phyloP scores from a whole-genome alignment of 73 alveolate genomes.

The Paramecium sonneborni region DNA sequence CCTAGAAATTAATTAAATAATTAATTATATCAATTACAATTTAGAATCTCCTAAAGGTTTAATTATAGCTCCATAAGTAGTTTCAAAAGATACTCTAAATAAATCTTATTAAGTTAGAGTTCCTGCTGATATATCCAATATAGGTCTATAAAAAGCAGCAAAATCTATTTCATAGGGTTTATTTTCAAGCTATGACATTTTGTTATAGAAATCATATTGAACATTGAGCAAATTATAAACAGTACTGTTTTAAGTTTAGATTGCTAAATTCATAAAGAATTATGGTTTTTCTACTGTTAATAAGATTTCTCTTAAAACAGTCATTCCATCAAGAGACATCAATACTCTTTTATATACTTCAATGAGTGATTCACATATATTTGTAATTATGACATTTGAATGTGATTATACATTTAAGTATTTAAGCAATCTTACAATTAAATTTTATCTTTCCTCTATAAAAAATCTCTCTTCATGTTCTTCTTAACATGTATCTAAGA shows the following conservation, averaged over 20 bases:
- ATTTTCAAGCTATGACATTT: neutral
- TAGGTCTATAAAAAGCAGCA: neutral
- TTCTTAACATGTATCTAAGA: neutral
- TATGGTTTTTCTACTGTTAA: neutral
- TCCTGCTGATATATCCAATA: neutral
- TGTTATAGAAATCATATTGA: neutral
- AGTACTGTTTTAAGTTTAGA: neutral
- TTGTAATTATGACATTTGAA: neutral
- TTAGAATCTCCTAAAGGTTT: conserved; percentile 6
- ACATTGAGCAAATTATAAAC: neutral
- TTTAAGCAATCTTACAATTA: neutral
- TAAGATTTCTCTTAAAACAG: neutral
- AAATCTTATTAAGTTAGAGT: neutral
- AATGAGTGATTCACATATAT: neutral
- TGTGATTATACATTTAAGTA: neutral
- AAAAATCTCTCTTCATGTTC: neutral
- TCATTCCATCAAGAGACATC: neutral
- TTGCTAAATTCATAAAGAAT: neutral
- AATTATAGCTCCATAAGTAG: neutral
- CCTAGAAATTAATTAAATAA: neutral
- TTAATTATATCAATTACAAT: neutral
- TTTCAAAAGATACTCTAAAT: neutral
- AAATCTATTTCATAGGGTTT: neutral
- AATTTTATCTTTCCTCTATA: neutral
- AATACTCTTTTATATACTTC: neutral